A percentile compares a stretch with the other conserved stretches of the same genome.
phyloP scores from a whole-genome alignment of 306 rosid species.

The Oxytropis ochrocephala region DNA sequence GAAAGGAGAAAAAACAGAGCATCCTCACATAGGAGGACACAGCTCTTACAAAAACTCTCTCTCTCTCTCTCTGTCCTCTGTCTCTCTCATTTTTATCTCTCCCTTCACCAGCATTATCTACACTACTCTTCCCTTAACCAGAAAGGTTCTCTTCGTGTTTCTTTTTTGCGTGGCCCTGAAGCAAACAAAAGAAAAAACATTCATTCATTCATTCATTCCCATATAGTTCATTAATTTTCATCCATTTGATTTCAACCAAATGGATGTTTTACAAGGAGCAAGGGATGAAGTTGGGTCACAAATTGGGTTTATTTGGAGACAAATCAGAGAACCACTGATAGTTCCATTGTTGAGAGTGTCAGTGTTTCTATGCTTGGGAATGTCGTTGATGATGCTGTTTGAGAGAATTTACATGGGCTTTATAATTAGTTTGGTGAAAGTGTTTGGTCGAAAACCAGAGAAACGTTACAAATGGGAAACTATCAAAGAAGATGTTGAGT shows the following conservation, averaged over 20 bases:
- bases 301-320: conserved; percentile 43
- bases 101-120: too few species aligned
- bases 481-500: conserved; percentile 62
- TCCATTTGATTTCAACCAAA: conserved; percentile 16
- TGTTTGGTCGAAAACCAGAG: conserved; percentile 60
- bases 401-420: conserved; percentile 77
- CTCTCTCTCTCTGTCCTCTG: too few species aligned
- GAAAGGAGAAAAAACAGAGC: background rate
- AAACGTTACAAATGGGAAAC: conserved; percentile 79
- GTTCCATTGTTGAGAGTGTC: conserved; percentile 51
- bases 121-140: background rate
- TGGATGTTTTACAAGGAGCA: conserved; percentile 51
- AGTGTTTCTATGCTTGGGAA: conserved; percentile 48
- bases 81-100: too few species aligned
- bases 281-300: conserved; percentile 47
- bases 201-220: background rate
- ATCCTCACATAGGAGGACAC: background rate
- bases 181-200: conserved; percentile 10
- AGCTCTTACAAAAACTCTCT: background rate
- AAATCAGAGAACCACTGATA: conserved; percentile 56
- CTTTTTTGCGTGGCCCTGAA: background rate
- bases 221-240: background rate
- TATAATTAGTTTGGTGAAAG: conserved; percentile 46
- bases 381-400: conserved; percentile 64
- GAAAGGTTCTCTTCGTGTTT: background rate